Conservation (phyloP, 2,329 filamentous ascomycete genomes). For the Fusarium pseudoanthophilum region DNA sequence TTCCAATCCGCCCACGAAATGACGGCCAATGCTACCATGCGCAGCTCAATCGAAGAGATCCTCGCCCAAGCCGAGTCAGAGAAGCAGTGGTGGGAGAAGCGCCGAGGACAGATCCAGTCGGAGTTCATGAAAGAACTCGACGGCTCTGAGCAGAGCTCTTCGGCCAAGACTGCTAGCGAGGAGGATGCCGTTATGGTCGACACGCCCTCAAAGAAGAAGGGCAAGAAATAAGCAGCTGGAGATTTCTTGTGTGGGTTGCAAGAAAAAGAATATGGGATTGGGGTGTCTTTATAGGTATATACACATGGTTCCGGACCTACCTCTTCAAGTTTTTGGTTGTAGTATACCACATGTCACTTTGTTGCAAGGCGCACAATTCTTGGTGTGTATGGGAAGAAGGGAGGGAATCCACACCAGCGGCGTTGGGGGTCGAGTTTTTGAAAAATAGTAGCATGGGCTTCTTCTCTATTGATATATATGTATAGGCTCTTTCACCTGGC, state of each 20-base stretch:
- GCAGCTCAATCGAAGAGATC: slow-evolving; percentile 79
- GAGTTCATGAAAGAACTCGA: slow-evolving; percentile 90
- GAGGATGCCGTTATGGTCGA: slow-evolving; percentile 78
- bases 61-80: slow-evolving; percentile 77
- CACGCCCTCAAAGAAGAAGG: slow-evolving; percentile 64
- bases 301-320: slow-evolving; percentile 1
- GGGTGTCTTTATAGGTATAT: background rate
- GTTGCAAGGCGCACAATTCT: slow-evolving; percentile 5
- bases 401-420: slow-evolving; percentile 17
- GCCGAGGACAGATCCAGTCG: slow-evolving; percentile 75
- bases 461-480: slow-evolving; percentile 37
- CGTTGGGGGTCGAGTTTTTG: slow-evolving; percentile 25
- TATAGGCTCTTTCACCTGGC: slow-evolving; percentile 8
- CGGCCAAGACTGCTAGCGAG: slow-evolving; percentile 51
- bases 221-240: slow-evolving; percentile 54
- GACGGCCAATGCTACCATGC: slow-evolving; percentile 81
- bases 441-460: slow-evolving; percentile 38
- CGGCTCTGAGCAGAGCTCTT: slow-evolving; percentile 62
- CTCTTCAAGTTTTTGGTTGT: slow-evolving; percentile 9
- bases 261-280: background rate
- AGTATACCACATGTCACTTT: slow-evolving; percentile 14
- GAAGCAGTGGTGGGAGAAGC: slow-evolving; percentile 93
- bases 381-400: background rate
- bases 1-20: slow-evolving; percentile 99
- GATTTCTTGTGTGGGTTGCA: background rate